A percentile compares a stretch with the other conserved stretches of the same genome.
Evolutionary conservation across 2,329 filamentous ascomycete genomes (phyloP).

Genomic region (Pyrenophora graminea): DNA sequence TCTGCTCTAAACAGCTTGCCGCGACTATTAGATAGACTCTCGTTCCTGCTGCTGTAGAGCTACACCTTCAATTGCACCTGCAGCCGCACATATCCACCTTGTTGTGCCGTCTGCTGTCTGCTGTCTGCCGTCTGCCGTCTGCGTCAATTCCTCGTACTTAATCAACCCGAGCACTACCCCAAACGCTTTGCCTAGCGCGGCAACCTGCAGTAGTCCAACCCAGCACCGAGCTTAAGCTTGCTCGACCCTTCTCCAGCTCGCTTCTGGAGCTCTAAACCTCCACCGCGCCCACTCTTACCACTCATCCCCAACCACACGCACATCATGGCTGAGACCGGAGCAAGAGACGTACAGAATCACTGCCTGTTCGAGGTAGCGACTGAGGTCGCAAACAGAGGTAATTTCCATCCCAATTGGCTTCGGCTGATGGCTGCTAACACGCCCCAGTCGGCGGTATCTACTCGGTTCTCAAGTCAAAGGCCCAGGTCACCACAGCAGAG

Average conservation of each 20-base stretch:
- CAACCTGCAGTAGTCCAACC: slow-evolving; percentile 32
- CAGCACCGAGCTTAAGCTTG: slow-evolving; percentile 29
- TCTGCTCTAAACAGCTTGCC: slow-evolving; percentile 3
- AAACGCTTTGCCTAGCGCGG: slow-evolving; percentile 35
- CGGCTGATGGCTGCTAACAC: slow-evolving; percentile 19
- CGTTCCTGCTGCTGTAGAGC: slow-evolving; percentile 11
- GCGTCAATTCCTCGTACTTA: slow-evolving; percentile 21
- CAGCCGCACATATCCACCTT: slow-evolving; percentile 17
- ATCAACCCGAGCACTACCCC: slow-evolving; percentile 18
- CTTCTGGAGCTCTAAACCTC: slow-evolving; percentile 11
- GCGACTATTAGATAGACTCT: slow-evolving; percentile 1
- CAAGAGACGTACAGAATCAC: slow-evolving; percentile 86
- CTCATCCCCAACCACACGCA: slow-evolving; percentile 8
- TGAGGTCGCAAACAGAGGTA: slow-evolving; percentile 95
- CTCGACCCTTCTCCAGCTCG: slow-evolving; percentile 21
- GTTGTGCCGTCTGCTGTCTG: slow-evolving; percentile 10
- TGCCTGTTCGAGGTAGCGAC: slow-evolving; percentile 96
- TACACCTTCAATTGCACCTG: slow-evolving; percentile 18
- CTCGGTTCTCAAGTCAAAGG: slow-evolving; percentile 98
- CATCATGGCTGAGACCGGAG: slow-evolving; percentile 35
- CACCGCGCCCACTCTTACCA: slow-evolving; percentile 12
- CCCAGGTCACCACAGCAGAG: slow-evolving; percentile 93
- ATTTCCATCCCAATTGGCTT: slow-evolving; percentile 28
- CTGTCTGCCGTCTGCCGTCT: too few species aligned
- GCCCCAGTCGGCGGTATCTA: slow-evolving; percentile 91